Percentiles rank a stretch among this genome's conserved stretches.
These are phyloP conservation scores for Malbranchea zuffiana DNA, from an alignment of 2,329 filamentous ascomycete genomes.

Conservation along the genomic window DNA sequence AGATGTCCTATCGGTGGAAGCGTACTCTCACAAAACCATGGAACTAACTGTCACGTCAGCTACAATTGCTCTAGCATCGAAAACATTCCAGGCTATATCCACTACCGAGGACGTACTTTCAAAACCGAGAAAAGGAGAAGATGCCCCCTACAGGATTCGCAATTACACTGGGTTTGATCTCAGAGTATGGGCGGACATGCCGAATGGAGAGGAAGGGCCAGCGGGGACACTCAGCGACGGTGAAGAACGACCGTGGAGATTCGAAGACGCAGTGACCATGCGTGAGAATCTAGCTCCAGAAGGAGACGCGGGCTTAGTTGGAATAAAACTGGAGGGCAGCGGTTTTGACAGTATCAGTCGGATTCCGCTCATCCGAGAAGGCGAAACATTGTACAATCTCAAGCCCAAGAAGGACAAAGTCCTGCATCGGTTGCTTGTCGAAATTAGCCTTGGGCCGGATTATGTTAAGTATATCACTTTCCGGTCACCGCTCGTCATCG, in stretches of 20 bases:
- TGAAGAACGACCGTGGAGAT: slow-evolving; percentile 86
- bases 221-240: slow-evolving; percentile 74
- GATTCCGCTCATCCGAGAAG: slow-evolving; percentile 85
- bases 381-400: slow-evolving; percentile 79
- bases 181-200: slow-evolving; percentile 67
- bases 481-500: slow-evolving; percentile 78
- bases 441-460: slow-evolving; percentile 80
- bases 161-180: slow-evolving; percentile 95
- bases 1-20: slow-evolving; percentile 68
- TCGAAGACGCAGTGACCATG: slow-evolving; percentile 94
- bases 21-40: slow-evolving; percentile 80
- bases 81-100: slow-evolving; percentile 81
- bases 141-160: slow-evolving; percentile 84
- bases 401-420: slow-evolving; percentile 77
- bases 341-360: slow-evolving; percentile 85
- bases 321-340: slow-evolving; percentile 77
- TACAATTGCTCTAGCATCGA: slow-evolving; percentile 83
- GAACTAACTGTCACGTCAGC: slow-evolving; percentile 89
- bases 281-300: slow-evolving; percentile 85
- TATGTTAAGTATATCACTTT: slow-evolving; percentile 98
- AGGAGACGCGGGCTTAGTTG: slow-evolving; percentile 65
- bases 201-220: slow-evolving; percentile 54
- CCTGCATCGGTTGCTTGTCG: slow-evolving; percentile 80
- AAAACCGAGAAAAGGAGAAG: slow-evolving; percentile 80
- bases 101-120: slow-evolving; percentile 83